These are phyloP conservation scores for Aureobasidium sp. DNA, from an alignment of 2,329 filamentous ascomycete genomes.

Conservation along the genomic window DNA sequence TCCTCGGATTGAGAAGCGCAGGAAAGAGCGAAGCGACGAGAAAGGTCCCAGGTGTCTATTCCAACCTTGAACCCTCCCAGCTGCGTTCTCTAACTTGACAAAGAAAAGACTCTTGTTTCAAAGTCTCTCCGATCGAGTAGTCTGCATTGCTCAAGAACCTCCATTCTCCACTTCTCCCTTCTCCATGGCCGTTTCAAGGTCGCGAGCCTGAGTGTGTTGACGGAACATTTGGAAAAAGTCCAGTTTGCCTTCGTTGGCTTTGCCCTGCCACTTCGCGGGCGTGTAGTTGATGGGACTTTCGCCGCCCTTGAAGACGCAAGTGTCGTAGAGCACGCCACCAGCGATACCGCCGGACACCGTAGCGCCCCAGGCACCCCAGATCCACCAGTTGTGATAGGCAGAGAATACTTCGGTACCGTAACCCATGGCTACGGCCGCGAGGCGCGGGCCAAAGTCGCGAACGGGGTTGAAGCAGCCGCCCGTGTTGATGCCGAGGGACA, in stretches of 20 bases:
- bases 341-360: conserved; percentile 34
- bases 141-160: background rate
- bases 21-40: background rate
- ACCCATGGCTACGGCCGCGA: conserved; percentile 38
- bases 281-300: conserved; percentile 46
- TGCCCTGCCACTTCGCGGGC: conserved; percentile 21
- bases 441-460: conserved; percentile 42
- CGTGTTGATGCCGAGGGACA: conserved; percentile 39
- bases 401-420: conserved; percentile 31
- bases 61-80: background rate
- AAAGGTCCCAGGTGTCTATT: background rate
- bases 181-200: conserved; percentile 1
- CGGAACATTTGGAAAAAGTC: conserved; percentile 16
- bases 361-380: conserved; percentile 37
- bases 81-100: background rate
- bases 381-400: conserved; percentile 34
- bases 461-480: conserved; percentile 42
- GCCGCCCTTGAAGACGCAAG: conserved; percentile 41
- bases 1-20: background rate
- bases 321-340: conserved; percentile 41
- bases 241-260: conserved; percentile 17
- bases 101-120: background rate
- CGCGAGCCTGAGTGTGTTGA: background rate
- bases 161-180: conserved; percentile 9
- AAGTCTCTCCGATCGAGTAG: background rate